Percentiles rank a stretch among this genome's conserved stretches.
Evolutionary conservation across 2,329 filamentous ascomycete species (phyloP).

Genomic region (Colletotrichum costaricense): DNA sequence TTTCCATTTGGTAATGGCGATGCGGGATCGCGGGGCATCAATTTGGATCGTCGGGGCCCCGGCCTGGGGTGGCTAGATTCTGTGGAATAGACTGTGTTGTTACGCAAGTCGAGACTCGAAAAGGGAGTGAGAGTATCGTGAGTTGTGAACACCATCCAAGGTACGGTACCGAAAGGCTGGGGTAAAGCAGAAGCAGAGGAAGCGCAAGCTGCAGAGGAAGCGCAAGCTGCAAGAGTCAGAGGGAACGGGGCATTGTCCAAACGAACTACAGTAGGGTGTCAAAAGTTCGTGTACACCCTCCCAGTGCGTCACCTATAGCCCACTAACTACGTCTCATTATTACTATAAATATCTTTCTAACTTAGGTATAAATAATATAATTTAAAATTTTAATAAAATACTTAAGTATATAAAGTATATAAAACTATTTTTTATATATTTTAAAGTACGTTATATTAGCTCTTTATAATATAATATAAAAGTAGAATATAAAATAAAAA

Average conservation of each 20-base stretch:
- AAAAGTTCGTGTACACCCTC: too few species aligned
- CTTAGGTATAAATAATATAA: too few species aligned
- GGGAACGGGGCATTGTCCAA: background rate
- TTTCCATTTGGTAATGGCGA: constrained; percentile 35
- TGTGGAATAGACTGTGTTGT: background rate
- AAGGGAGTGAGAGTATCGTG: background rate
- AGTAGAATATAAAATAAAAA: too few species aligned
- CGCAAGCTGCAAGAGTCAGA: background rate
- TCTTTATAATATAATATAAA: too few species aligned
- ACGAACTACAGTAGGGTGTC: too few species aligned
- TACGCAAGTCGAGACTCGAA: background rate
- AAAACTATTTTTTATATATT: too few species aligned
- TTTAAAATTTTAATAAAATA: too few species aligned
- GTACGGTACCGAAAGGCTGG: background rate
- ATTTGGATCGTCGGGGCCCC: constrained; percentile 24
- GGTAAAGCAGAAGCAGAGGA: background rate
- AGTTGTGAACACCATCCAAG: background rate
- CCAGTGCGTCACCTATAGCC: too few species aligned
- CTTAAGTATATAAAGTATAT: too few species aligned
- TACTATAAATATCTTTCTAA: too few species aligned
- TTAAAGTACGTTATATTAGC: too few species aligned
- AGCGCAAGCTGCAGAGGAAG: background rate
- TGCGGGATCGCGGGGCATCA: constrained; percentile 24
- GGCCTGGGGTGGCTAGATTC: constrained; percentile 1
- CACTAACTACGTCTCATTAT: too few species aligned